Base-by-base conservation (phyloP, 768 basidiomycete species). In the Tulasnella sp. region DNA sequence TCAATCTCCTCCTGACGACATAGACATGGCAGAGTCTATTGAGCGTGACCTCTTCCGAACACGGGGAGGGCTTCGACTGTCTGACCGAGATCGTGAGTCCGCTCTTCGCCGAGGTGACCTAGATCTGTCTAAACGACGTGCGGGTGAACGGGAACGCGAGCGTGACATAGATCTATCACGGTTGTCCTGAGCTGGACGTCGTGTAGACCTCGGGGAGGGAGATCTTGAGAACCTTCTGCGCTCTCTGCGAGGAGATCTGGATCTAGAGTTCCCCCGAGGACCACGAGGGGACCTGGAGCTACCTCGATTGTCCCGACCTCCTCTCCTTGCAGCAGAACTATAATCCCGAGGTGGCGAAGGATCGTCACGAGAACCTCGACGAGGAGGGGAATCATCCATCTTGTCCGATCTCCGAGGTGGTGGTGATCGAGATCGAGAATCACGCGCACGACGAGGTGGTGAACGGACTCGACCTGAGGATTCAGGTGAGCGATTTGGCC, bases 341-440 rank as follows among this genome's bases (percentile, higher is more conserved):
- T 22, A 19, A 22, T 29, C 43, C 35, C 10, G 51, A 10, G 31
- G 41, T 15, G 19, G 20, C 15, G 6, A 12, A 8, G 43, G 31
- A 15, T n/a, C 55, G 29, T 54, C 52, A 31, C 25, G 40, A 13
- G 34, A 42, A 37, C 52, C 58, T 31, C 54, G 54, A 10, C 58
- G 46, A 5, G 50, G 60, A 42, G 61, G 61, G 16, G 63, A 60
- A 3, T 58, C 34, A 16, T 22, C 39, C 19, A 25, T 20, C 39
- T 25, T 40, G 6, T 25, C 39, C 10, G 27, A 16, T n/a, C 19
- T 12, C 19, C 61, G 64, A 9, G 64, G 58, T 15, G 58, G 53
- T 5, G 61, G 58, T n/a, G 58, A 58, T n/a, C 47, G 46, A 22
- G 59, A 59, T 10, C 60, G 56, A 6, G 50, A n/a, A 57, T 32